phyloP scores from a whole-genome alignment of 1,284 basidiomycete genomes.

The Pholiota adiposa region DNA sequence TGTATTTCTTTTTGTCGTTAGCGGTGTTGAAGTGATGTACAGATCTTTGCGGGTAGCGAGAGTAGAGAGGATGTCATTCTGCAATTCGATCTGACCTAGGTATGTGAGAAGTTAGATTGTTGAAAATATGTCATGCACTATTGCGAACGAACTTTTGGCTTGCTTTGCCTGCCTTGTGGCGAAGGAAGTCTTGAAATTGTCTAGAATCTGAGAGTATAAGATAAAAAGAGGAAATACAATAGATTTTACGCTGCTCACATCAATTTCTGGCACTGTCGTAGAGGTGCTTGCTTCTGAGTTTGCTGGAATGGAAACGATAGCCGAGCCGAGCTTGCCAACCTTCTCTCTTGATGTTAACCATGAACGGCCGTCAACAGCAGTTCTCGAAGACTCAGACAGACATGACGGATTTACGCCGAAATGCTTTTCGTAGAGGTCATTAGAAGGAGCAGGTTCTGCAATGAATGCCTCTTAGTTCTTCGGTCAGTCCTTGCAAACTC shows the following conservation, averaged over 20 bases:
- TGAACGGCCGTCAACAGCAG: conserved; percentile 48
- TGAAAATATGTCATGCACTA: too few species aligned
- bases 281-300: conserved; percentile 35
- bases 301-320: conserved; percentile 54
- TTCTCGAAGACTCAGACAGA: conserved; percentile 51
- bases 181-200: conserved; percentile 62
- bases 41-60: conserved; percentile 77
- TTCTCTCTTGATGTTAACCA: conserved; percentile 56
- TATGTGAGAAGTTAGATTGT: conserved; percentile 13
- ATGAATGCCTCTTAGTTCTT: background rate
- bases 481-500: background rate
- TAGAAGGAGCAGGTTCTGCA: conserved; percentile 20
- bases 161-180: conserved; percentile 55
- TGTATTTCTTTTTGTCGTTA: conserved; percentile 55
- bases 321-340: conserved; percentile 58
- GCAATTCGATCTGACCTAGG: conserved; percentile 58
- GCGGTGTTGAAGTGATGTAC: conserved; percentile 65
- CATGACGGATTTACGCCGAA: conserved; percentile 59
- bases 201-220: conserved; percentile 52
- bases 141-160: conserved; percentile 47
- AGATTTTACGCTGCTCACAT: conserved; percentile 27
- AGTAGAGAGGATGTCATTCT: conserved; percentile 66
- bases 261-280: conserved; percentile 25
- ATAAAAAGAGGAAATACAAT: background rate
- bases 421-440: conserved; percentile 63